Evolutionary conservation across 1,284 basidiomycete species (phyloP), one percentile per base, ranked within the genome.

Genomic region (Cryptococcus deneoformans): DNA sequence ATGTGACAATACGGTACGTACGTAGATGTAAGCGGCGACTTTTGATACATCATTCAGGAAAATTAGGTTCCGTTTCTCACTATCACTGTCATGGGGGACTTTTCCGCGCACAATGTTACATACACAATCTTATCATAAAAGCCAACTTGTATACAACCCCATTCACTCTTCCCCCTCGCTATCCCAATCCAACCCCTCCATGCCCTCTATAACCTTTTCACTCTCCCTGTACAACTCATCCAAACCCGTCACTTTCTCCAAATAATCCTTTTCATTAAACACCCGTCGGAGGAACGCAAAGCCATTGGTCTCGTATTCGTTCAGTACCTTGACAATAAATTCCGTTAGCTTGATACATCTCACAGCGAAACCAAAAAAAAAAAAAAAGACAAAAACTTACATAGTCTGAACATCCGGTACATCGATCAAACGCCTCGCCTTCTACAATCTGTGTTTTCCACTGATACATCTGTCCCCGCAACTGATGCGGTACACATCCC

Each of bases 401-500:
- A 37, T 81, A 82, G 61, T 88, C 84, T 57, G 88, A 89, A 74
- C 95, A 99, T 0, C 89, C 95, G 0, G 94, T 97, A 72, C 96
- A 99, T 48, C 83, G 81, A 56, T 89, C 84, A 72, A 90, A 99
- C 0, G 93, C 90, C 2, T 87, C 85, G 0, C 93, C 95, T 0
- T 87, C 85, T 54, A 99, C 86, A 37, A 86, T 84, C 65, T 95
- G 79, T 44, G 86, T 92, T 50, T 86, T 82, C 82, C 96, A 99
- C 60, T 90, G 87, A 5, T 86, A 85, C 8, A 99, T 81, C 79
- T 87, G 92, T 0, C 94, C 96, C 0, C 96, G 85, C 5, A 99
- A 80, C 72, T 98, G 95, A 73, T 99, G 96, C 1, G 95, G 95
- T 0, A 97, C 88, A 2, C 87, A 79, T 0, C 94, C 94, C 1